Percentiles rank a stretch among this genome's conserved stretches.
phyloP scores from a whole-genome alignment of 805 yeast species.

The Lipomyces sp. region DNA sequence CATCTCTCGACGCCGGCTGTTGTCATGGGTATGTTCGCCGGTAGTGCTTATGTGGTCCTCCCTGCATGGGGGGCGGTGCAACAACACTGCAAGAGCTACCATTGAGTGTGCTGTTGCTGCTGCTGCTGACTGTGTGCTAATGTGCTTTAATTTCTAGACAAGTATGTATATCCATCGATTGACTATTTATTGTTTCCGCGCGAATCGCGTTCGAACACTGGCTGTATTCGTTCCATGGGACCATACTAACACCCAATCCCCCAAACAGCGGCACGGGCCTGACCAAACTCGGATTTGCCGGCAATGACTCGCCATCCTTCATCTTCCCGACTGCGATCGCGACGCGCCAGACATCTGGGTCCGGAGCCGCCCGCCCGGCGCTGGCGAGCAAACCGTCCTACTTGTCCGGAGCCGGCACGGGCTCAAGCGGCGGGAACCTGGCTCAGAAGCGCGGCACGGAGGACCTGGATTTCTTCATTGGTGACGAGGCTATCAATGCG shows the following conservation, averaged over 20 bases:
- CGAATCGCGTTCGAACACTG: background rate
- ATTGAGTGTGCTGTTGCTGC: background rate
- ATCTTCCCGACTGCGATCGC: constrained; percentile 96
- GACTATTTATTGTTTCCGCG: background rate
- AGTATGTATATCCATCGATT: background rate
- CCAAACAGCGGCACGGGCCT: constrained; percentile 96
- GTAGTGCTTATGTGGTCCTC: constrained; percentile 27
- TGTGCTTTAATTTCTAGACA: background rate
- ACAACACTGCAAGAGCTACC: too few species aligned
- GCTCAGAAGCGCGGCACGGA: constrained; percentile 83
- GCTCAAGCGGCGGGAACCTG: constrained; percentile 43
- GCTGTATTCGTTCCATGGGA: background rate
- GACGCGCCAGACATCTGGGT: constrained; percentile 45
- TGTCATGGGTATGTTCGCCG: constrained; percentile 76
- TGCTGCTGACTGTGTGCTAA: background rate
- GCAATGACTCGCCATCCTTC: constrained; percentile 96
- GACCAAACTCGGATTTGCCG: constrained; percentile 97
- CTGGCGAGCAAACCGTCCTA: constrained; percentile 48
- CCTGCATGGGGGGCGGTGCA: too few species aligned
- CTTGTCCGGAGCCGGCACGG: constrained; percentile 38
- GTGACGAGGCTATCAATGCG: constrained; percentile 89
- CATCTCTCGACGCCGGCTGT: constrained; percentile 61
- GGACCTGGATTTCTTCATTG: constrained; percentile 90
- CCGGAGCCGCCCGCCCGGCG: constrained; percentile 35
- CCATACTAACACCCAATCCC: background rate